Evolutionary conservation across 1,284 basidiomycete species (phyloP).

Genomic region (Cryptococcus hybrid): DNA sequence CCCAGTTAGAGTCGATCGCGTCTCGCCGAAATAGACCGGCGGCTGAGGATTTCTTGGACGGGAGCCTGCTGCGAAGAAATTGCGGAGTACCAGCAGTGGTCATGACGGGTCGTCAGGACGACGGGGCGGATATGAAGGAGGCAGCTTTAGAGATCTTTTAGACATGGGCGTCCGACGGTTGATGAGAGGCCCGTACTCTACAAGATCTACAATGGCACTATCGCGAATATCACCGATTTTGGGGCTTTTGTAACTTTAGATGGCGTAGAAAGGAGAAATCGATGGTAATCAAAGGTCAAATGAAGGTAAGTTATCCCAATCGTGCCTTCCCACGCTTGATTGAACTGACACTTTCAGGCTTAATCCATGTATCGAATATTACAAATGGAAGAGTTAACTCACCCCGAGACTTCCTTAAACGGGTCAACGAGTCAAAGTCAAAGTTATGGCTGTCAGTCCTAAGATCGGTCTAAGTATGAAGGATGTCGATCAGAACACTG

Average conservation of each 20-base stretch:
- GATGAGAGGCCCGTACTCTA: conserved; percentile 86
- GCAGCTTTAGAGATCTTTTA: conserved; percentile 2
- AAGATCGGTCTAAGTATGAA: conserved; percentile 92
- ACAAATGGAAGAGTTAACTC: conserved; percentile 78
- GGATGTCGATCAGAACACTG: conserved; percentile 89
- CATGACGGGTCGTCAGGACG: conserved; percentile 45
- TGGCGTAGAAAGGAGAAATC: conserved; percentile 76
- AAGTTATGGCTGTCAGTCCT: conserved; percentile 86
- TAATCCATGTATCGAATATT: conserved; percentile 94
- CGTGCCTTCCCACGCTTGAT: background rate
- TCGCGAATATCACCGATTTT: conserved; percentile 88
- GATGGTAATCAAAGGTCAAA: conserved; percentile 65
- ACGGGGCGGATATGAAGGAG: conserved; percentile 6
- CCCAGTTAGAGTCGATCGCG: conserved; percentile 55
- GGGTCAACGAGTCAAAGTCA: conserved; percentile 89
- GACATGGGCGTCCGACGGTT: conserved; percentile 49
- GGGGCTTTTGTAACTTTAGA: conserved; percentile 91
- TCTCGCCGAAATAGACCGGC: conserved; percentile 50
- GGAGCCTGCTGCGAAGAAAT: conserved; percentile 59
- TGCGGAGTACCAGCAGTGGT: conserved; percentile 50
- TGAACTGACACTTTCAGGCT: conserved; percentile 57
- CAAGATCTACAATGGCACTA: conserved; percentile 91
- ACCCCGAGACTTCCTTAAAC: conserved; percentile 77
- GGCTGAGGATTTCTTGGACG: background rate
- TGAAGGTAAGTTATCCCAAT: background rate